A percentile compares a stretch with the other conserved stretches of the same genome.
These are phyloP conservation scores for Tylopilus balloui DNA, from an alignment of 768 basidiomycete genomes.

Conservation along the genomic window DNA sequence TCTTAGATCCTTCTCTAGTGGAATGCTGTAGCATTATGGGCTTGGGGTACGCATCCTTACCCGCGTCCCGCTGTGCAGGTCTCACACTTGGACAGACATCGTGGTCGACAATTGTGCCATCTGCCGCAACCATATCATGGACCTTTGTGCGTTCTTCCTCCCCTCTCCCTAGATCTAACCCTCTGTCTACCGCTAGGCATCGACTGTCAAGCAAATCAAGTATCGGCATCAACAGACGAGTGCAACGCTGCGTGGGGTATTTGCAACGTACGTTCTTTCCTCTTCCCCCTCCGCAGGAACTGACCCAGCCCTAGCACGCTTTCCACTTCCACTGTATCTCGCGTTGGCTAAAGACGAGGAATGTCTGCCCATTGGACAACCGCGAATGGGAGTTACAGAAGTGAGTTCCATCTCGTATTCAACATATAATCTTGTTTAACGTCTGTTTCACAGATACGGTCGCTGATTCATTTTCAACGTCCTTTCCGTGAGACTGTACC, in stretches of 20 bases:
- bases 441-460: slow-evolving; percentile 33
- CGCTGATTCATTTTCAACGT: slow-evolving; percentile 27
- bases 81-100: slow-evolving; percentile 59
- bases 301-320: slow-evolving; percentile 62
- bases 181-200: slow-evolving; percentile 60
- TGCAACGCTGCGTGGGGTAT: slow-evolving; percentile 99
- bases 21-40: slow-evolving; percentile 98
- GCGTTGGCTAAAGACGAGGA: slow-evolving; percentile 96
- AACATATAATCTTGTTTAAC: slow-evolving; percentile 1
- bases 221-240: slow-evolving; percentile 93
- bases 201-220: slow-evolving; percentile 99
- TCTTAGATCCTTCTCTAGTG: slow-evolving; percentile 51
- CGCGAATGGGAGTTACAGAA: slow-evolving; percentile 97
- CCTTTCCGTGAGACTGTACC: slow-evolving; percentile 13
- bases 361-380: slow-evolving; percentile 93
- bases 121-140: slow-evolving; percentile 99
- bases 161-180: background rate
- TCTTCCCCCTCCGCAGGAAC: background rate
- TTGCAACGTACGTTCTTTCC: slow-evolving; percentile 66
- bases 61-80: background rate
- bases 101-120: slow-evolving; percentile 99
- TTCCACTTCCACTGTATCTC: slow-evolving; percentile 99
- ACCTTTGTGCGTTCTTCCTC: slow-evolving; percentile 70
- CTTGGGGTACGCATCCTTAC: slow-evolving; percentile 70
- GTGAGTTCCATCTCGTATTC: slow-evolving; percentile 43